phyloP scores from a whole-genome alignment of 2,329 filamentous ascomycete species.

The Hirsutella minnesotensis region DNA sequence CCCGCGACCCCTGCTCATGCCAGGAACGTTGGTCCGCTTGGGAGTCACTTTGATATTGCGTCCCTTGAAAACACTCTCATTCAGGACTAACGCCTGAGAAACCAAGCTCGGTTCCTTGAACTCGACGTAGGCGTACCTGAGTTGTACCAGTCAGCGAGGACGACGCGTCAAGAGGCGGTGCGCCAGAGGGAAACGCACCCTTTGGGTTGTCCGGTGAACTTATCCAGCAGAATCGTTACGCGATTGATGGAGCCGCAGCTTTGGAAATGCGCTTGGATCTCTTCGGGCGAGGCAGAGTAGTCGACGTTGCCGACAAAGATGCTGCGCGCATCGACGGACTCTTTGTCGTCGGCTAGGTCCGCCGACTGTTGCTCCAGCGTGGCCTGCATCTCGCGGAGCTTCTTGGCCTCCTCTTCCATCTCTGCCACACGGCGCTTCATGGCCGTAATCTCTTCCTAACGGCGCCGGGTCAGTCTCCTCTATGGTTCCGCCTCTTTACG shows the following conservation, averaged over 20 bases:
- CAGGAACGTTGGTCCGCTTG: conserved; percentile 93
- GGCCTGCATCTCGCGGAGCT: conserved; percentile 78
- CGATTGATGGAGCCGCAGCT: conserved; percentile 95
- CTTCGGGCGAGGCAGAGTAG: conserved; percentile 91
- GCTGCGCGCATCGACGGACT: conserved; percentile 88
- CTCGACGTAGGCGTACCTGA: conserved; percentile 95
- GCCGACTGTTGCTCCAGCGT: conserved; percentile 75
- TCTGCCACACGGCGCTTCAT: conserved; percentile 82
- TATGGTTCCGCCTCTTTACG: conserved; percentile 11
- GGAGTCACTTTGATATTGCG: conserved; percentile 90
- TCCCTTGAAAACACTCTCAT: conserved; percentile 91
- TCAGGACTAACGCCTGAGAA: conserved; percentile 84
- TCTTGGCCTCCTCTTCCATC: conserved; percentile 83
- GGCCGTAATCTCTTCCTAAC: conserved; percentile 66
- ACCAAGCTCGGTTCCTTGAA: conserved; percentile 91
- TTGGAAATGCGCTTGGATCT: conserved; percentile 95
- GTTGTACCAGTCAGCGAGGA: background rate
- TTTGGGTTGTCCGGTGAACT: conserved; percentile 98
- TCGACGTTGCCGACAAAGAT: conserved; percentile 99
- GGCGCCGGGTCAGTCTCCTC: conserved; percentile 18
- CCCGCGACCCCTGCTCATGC: conserved; percentile 74
- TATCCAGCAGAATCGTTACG: conserved; percentile 93
- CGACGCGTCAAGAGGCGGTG: background rate
- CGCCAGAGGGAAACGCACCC: conserved; percentile 43
- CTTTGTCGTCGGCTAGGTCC: conserved; percentile 80